phyloP scores from a whole-genome alignment of 805 yeast genomes.

The Starmerella stellata region DNA sequence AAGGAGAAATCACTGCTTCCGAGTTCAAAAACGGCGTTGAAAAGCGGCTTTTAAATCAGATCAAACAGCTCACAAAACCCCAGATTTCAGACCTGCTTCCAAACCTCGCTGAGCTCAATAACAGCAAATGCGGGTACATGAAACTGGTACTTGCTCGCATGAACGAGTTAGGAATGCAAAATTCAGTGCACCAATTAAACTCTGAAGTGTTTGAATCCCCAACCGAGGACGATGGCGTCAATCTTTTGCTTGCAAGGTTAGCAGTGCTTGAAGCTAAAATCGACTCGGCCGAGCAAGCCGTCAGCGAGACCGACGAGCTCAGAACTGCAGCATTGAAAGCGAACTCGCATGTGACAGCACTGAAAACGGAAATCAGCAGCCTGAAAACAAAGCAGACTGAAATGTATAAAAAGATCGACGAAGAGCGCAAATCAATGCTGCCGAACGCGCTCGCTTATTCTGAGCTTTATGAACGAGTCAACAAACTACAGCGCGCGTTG shows the following conservation, averaged over 20 bases:
- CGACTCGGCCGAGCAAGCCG: conserved; percentile 4
- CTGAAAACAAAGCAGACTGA: conserved; percentile 8
- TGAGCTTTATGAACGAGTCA: neutral
- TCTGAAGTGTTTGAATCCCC: neutral
- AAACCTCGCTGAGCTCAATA: neutral
- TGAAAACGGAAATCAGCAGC: neutral
- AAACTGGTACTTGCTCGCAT: neutral
- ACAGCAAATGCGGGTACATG: neutral
- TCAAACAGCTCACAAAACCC: neutral
- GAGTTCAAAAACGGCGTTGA: neutral
- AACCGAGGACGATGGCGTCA: neutral
- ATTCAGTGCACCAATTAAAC: no score
- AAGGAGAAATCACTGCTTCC: neutral
- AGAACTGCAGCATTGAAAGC: conserved; percentile 1
- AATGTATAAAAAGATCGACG: conserved; percentile 13
- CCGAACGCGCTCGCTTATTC: conserved; percentile 2
- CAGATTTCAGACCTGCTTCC: no score
- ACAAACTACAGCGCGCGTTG: neutral
- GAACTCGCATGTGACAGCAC: neutral
- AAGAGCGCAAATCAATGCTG: conserved; percentile 6
- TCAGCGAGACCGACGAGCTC: conserved; percentile 5
- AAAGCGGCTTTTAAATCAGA: neutral
- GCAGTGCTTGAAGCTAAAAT: conserved; percentile 8
- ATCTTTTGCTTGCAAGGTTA: conserved; percentile 2
- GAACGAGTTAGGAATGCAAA: neutral